Percentiles rank a stretch among this genome's conserved stretches.
Evolutionary conservation across 768 basidiomycete species (phyloP).

Genomic region (Lactarius deliciosus): DNA sequence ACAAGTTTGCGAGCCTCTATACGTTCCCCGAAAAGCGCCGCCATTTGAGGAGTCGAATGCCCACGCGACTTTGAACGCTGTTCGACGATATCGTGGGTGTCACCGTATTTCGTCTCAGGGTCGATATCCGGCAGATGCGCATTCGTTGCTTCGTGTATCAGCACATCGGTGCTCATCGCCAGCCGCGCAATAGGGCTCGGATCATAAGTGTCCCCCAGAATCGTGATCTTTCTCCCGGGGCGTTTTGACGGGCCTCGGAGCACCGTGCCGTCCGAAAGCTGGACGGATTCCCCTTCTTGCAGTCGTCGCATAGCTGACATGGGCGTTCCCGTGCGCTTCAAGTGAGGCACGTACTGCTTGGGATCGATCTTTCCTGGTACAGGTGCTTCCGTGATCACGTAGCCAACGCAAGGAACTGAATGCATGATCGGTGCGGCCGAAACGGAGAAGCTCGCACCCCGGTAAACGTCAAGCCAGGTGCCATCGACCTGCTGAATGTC

Average conservation of each 20-base stretch:
- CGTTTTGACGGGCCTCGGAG: slow-evolving; percentile 65
- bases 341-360: slow-evolving; percentile 59
- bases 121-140: slow-evolving; percentile 73
- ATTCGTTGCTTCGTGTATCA: slow-evolving; percentile 91
- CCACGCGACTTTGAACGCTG: slow-evolving; percentile 69
- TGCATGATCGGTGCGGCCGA: slow-evolving; percentile 78
- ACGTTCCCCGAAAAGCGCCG: slow-evolving; percentile 71
- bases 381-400: slow-evolving; percentile 66
- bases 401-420: slow-evolving; percentile 80
- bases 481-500: slow-evolving; percentile 62
- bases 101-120: slow-evolving; percentile 51
- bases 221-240: slow-evolving; percentile 71
- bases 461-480: slow-evolving; percentile 65
- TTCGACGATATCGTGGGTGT: slow-evolving; percentile 63
- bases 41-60: slow-evolving; percentile 92
- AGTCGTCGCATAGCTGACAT: slow-evolving; percentile 66
- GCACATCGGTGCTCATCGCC: slow-evolving; percentile 64
- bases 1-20: slow-evolving; percentile 62
- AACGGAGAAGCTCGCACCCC: slow-evolving; percentile 55
- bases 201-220: slow-evolving; percentile 85
- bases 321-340: slow-evolving; percentile 68
- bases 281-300: slow-evolving; percentile 61
- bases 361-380: slow-evolving; percentile 79
- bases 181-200: slow-evolving; percentile 63
- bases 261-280: slow-evolving; percentile 68